phyloP scores from a whole-genome alignment of 2,329 filamentous ascomycete genomes.

The Arthrocladium fulminans region DNA sequence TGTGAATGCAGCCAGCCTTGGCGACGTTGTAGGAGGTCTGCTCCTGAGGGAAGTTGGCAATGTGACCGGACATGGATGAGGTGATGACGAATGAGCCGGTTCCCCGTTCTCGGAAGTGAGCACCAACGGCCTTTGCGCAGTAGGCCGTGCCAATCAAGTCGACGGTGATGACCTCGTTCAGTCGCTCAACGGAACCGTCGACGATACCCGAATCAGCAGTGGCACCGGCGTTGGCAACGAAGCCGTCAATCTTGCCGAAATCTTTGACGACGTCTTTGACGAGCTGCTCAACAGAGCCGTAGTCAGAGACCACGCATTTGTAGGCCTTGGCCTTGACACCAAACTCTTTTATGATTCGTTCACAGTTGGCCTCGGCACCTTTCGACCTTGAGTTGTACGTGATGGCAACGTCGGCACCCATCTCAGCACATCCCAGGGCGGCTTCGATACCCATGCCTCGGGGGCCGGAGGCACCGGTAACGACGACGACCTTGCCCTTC shows the following conservation, averaged over 20 bases:
- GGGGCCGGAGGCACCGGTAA: constrained; percentile 43
- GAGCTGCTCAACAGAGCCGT: constrained; percentile 47
- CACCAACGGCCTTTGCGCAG: constrained; percentile 80
- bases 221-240: constrained; percentile 62
- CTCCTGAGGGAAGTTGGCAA: constrained; percentile 53
- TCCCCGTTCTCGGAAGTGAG: constrained; percentile 61
- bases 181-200: constrained; percentile 61
- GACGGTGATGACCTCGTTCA: constrained; percentile 69
- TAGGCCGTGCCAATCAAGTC: constrained; percentile 81
- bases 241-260: constrained; percentile 61
- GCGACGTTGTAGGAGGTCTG: constrained; percentile 55
- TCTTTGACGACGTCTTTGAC: constrained; percentile 55
- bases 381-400: constrained; percentile 57
- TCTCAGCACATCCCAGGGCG: constrained; percentile 55
- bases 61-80: constrained; percentile 51
- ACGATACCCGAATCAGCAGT: constrained; percentile 61
- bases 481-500: constrained; percentile 39
- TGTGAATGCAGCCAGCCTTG: constrained; percentile 59
- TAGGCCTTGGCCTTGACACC: constrained; percentile 60
- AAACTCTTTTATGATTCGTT: constrained; percentile 51
- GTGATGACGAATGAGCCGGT: constrained; percentile 59
- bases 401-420: constrained; percentile 55
- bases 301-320: constrained; percentile 54
- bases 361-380: constrained; percentile 58
- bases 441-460: constrained; percentile 58